A percentile compares a stretch with the other conserved stretches of the same genome.
Conservation (phyloP, 495 filamentous ascomycete genomes). For the Rusavskia elegans region DNA sequence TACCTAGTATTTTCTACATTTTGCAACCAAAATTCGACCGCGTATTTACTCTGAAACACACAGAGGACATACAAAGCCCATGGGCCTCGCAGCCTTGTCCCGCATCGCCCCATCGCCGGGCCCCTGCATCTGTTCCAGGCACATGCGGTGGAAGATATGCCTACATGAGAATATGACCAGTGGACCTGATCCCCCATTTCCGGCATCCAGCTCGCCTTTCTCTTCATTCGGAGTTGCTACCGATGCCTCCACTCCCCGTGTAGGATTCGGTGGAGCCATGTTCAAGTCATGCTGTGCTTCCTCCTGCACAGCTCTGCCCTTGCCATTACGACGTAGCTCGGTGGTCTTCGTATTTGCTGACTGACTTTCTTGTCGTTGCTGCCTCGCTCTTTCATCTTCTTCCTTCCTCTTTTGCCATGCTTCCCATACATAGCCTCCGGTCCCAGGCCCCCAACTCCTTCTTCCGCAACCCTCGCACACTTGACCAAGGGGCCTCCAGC, state of each 20-base stretch:
- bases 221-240: neutral
- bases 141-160: constrained; percentile 36
- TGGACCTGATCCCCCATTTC: constrained; percentile 14
- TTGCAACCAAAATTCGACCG: too few species aligned
- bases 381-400: constrained; percentile 21
- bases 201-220: neutral
- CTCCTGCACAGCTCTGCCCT: constrained; percentile 20
- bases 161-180: constrained; percentile 38
- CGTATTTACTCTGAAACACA: neutral
- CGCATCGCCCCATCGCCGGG: constrained; percentile 2
- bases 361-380: constrained; percentile 3
- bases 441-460: constrained; percentile 80
- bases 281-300: neutral
- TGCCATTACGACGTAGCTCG: constrained; percentile 19
- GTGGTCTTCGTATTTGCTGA: neutral
- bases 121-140: constrained; percentile 21
- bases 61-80: constrained; percentile 1
- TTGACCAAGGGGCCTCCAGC: constrained; percentile 76
- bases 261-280: neutral
- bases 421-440: constrained; percentile 60
- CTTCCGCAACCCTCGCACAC: constrained; percentile 75
- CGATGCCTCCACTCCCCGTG: neutral
- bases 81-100: neutral
- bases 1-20: too few species aligned
- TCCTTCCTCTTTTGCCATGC: constrained; percentile 58